A percentile compares a stretch with the other conserved stretches of the same genome.
phyloP scores from a whole-genome alignment of 2,329 filamentous ascomycete species.

The Alternaria consortialis region DNA sequence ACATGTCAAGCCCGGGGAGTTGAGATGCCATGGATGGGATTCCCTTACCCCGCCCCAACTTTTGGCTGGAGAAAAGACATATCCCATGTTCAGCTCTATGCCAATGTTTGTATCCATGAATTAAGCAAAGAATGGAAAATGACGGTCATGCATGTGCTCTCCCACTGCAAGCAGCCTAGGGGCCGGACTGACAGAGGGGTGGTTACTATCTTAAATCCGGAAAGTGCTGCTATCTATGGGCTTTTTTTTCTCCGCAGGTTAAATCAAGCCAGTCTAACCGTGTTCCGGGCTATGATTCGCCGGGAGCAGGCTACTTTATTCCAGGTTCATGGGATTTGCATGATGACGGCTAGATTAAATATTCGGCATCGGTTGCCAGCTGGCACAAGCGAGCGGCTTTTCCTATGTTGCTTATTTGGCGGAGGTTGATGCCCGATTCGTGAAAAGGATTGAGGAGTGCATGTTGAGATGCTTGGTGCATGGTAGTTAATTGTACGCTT shows the following conservation, averaged over 20 bases:
- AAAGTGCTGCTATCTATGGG: slow-evolving; percentile 18
- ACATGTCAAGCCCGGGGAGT: slow-evolving; percentile 23
- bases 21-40: neutral
- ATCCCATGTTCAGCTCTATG: no score
- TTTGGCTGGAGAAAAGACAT: no score
- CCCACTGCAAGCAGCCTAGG: slow-evolving; percentile 17
- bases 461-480: slow-evolving; percentile 7
- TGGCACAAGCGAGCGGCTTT: slow-evolving; percentile 20
- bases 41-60: neutral
- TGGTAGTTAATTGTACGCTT: slow-evolving; percentile 2
- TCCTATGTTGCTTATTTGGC: slow-evolving; percentile 24
- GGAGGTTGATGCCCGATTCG: slow-evolving; percentile 15
- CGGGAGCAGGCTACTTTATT: slow-evolving; percentile 10
- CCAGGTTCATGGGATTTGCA: slow-evolving; percentile 24
- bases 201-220: slow-evolving; percentile 13
- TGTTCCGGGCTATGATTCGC: slow-evolving; percentile 15
- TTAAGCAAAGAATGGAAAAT: no score
- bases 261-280: neutral
- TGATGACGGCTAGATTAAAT: slow-evolving; percentile 23
- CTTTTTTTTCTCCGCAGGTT: slow-evolving; percentile 12
- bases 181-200: slow-evolving; percentile 10
- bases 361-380: slow-evolving; percentile 12
- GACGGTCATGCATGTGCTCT: neutral
- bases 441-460: slow-evolving; percentile 30
- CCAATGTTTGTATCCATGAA: neutral